These are phyloP conservation scores for Triglochin maritima DNA, from an alignment of 106 monocot genomes.

Conservation along the genomic window DNA sequence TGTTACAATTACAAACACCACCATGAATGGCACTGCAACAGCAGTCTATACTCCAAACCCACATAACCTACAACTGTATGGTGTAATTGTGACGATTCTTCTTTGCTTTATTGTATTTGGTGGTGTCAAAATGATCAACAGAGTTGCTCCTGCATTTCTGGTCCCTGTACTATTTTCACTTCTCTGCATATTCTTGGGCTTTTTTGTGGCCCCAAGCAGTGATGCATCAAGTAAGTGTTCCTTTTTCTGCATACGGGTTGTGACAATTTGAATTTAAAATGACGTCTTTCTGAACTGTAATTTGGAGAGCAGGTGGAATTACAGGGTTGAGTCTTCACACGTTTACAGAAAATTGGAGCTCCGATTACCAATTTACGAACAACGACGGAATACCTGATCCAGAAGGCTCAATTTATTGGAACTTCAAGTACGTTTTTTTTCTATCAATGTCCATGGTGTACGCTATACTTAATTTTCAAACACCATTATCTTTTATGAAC, in stretches of 20 bases:
- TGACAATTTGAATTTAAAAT: not conserved
- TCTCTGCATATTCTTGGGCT: constrained; percentile 88
- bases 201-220: constrained; percentile 58
- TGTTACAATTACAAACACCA: constrained; percentile 50
- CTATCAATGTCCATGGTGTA: not conserved
- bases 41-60: constrained; percentile 63
- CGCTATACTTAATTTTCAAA: too few species aligned
- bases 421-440: constrained; percentile 56
- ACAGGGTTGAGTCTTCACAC: constrained; percentile 67
- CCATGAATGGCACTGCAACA: constrained; percentile 45
- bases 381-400: constrained; percentile 85
- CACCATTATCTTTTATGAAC: too few species aligned
- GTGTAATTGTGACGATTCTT: constrained; percentile 78
- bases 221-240: constrained; percentile 68
- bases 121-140: constrained; percentile 95
- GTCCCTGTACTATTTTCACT: constrained; percentile 82
- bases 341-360: constrained; percentile 82
- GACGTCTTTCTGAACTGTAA: constrained; percentile 4
- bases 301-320: constrained; percentile 53
- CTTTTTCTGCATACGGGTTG: not conserved
- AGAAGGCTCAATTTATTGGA: constrained; percentile 72
- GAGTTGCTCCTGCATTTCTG: constrained; percentile 88
- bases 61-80: constrained; percentile 91
- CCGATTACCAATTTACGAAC: constrained; percentile 79
- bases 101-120: constrained; percentile 98